These are phyloP conservation scores for Phanerochaete sordida DNA, from an alignment of 768 basidiomycete species.

Conservation along the genomic window DNA sequence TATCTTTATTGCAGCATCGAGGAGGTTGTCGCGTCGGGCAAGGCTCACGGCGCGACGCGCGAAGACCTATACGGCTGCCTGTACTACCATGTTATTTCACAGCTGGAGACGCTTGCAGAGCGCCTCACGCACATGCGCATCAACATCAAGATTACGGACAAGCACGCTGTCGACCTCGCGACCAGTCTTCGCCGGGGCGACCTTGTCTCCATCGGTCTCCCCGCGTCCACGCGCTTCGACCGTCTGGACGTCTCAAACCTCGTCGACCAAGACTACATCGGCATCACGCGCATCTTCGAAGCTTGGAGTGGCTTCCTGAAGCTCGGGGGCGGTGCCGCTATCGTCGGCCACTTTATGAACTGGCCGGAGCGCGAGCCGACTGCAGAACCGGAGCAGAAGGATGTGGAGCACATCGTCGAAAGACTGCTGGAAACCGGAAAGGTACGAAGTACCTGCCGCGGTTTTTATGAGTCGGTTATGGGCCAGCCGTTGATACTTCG, in stretches of 20 bases:
- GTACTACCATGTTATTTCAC: slow-evolving; percentile 41
- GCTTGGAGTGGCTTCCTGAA: slow-evolving; percentile 37
- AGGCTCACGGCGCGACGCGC: slow-evolving; percentile 31
- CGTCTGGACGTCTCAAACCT: slow-evolving; percentile 51
- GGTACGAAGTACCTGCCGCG: not conserved
- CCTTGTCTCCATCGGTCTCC: slow-evolving; percentile 14
- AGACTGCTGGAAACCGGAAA: slow-evolving; percentile 15
- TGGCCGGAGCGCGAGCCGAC: slow-evolving; percentile 28
- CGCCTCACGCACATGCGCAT: slow-evolving; percentile 33
- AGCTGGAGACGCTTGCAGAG: slow-evolving; percentile 35
- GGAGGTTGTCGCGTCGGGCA: slow-evolving; percentile 36
- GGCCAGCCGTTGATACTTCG: no score
- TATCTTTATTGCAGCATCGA: no score
- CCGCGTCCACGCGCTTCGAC: slow-evolving; percentile 32
- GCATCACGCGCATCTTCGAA: slow-evolving; percentile 29
- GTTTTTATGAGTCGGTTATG: no score
- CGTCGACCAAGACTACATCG: slow-evolving; percentile 39
- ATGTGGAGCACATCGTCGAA: slow-evolving; percentile 3
- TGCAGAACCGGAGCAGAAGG: not conserved
- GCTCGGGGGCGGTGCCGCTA: slow-evolving; percentile 25
- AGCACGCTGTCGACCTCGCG: slow-evolving; percentile 40
- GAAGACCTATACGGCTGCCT: slow-evolving; percentile 51
- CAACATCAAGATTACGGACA: slow-evolving; percentile 30
- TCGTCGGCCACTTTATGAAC: slow-evolving; percentile 48
- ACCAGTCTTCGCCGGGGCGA: slow-evolving; percentile 15